Evolutionary conservation across 73 alveolate species (phyloP).

Genomic region (Tetrahymena malaccensis): DNA sequence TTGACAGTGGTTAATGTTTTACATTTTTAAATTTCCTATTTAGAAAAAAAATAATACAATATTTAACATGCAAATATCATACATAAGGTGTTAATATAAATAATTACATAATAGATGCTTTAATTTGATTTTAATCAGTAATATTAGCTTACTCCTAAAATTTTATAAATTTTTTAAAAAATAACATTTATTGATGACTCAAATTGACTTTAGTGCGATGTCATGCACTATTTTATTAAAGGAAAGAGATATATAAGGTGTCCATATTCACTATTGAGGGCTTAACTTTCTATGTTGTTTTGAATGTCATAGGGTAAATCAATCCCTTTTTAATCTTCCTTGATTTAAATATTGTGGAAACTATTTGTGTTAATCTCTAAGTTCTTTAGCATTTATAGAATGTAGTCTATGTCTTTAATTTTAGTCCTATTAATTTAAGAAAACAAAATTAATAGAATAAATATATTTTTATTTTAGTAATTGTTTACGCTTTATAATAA

Average conservation of each 20-base stretch:
- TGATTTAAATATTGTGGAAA: not conserved
- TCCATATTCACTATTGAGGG: not conserved
- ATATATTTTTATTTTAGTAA: not conserved
- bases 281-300: not conserved
- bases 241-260: not conserved
- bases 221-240: not conserved
- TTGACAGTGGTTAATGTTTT: too few species aligned
- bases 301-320: not conserved
- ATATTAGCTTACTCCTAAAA: not conserved
- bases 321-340: not conserved
- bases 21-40: too few species aligned
- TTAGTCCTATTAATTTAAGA: not conserved
- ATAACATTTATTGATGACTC: not conserved
- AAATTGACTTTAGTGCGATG: not conserved
- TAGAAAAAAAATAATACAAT: too few species aligned
- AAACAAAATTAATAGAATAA: not conserved
- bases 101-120: too few species aligned
- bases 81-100: too few species aligned
- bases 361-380: not conserved
- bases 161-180: not conserved
- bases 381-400: not conserved
- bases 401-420: not conserved
- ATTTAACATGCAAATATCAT: not conserved
- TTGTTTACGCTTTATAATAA: not conserved
- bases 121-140: not conserved